A percentile compares a stretch with the other conserved stretches of the same genome.
phyloP scores from a whole-genome alignment of 164 flowering plant species.

The Annona squamosa region DNA sequence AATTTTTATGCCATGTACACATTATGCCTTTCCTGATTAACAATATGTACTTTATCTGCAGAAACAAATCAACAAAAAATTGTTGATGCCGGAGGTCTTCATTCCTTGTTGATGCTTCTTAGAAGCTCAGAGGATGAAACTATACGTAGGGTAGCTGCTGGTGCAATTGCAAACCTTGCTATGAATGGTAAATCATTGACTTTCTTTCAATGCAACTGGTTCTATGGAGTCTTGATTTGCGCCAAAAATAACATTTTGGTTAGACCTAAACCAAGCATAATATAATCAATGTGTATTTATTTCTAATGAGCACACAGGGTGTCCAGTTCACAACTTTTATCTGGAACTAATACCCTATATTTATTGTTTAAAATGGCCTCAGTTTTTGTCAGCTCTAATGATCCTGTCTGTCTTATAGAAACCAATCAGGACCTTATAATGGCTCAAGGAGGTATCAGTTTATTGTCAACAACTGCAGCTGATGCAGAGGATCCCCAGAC shows the following conservation, averaged over 20 bases:
- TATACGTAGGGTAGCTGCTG: conserved; percentile 90
- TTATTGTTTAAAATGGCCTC: not conserved
- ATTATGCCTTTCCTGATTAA: not conserved
- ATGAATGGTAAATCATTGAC: conserved; percentile 64
- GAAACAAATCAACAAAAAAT: conserved; percentile 87
- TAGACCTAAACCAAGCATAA: no score
- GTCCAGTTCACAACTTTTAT: not conserved
- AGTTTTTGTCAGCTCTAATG: not conserved
- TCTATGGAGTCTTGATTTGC: not conserved
- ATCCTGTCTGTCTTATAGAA: conserved; percentile 36
- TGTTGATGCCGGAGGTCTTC: conserved; percentile 92
- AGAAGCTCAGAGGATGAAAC: conserved; percentile 76
- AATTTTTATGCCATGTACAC: not conserved
- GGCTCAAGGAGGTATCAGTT: conserved; percentile 81
- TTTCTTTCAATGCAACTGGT: not conserved
- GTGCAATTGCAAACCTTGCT: conserved; percentile 96
- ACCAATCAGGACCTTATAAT: conserved; percentile 95
- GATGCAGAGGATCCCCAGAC: conserved; percentile 94
- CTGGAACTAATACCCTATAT: not conserved
- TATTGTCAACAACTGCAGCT: conserved; percentile 67
- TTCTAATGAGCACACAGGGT: not conserved
- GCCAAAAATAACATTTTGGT: no score
- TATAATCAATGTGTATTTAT: no score
- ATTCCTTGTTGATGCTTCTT: conserved; percentile 80
- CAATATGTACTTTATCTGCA: conserved; percentile 23